A percentile compares a stretch with the other conserved stretches of the same genome.
phyloP scores from a whole-genome alignment of 306 rosid species.

The Dalbergia cultrata region DNA sequence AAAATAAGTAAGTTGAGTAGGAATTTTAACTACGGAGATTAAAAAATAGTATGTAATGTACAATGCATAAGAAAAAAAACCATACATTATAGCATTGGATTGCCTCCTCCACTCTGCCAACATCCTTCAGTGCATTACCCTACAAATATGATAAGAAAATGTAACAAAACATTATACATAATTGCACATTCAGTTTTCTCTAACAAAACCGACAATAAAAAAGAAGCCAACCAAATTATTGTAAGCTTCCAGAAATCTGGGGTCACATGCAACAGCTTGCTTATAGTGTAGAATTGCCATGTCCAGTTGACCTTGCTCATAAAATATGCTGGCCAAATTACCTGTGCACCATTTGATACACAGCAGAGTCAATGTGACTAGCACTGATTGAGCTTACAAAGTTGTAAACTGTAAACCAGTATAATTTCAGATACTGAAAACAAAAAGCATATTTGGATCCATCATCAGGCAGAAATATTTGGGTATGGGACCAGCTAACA shows the following conservation, averaged over 20 bases:
- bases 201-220: background rate
- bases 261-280: slow-evolving; percentile 91
- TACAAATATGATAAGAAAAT: slow-evolving; percentile 37
- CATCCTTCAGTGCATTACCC: slow-evolving; percentile 97
- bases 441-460: slow-evolving; percentile 7
- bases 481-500: background rate
- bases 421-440: background rate
- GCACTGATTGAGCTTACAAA: background rate
- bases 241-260: slow-evolving; percentile 97
- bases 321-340: slow-evolving; percentile 89
- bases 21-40: slow-evolving; percentile 19
- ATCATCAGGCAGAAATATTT: background rate
- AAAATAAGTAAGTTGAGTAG: slow-evolving; percentile 45
- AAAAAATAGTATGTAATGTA: slow-evolving; percentile 26
- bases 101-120: slow-evolving; percentile 96
- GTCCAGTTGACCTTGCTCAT: slow-evolving; percentile 95
- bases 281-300: slow-evolving; percentile 94
- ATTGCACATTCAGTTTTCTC: background rate
- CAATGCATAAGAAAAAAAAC: slow-evolving; percentile 31
- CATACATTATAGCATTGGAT: slow-evolving; percentile 92
- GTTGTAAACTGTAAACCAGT: background rate
- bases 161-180: slow-evolving; percentile 5
- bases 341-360: slow-evolving; percentile 60
- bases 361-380: background rate
- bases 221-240: slow-evolving; percentile 87